A percentile compares a stretch with the other conserved stretches of the same genome.
phyloP scores from a whole-genome alignment of 768 basidiomycete genomes.

The Suillus ampliporus region DNA sequence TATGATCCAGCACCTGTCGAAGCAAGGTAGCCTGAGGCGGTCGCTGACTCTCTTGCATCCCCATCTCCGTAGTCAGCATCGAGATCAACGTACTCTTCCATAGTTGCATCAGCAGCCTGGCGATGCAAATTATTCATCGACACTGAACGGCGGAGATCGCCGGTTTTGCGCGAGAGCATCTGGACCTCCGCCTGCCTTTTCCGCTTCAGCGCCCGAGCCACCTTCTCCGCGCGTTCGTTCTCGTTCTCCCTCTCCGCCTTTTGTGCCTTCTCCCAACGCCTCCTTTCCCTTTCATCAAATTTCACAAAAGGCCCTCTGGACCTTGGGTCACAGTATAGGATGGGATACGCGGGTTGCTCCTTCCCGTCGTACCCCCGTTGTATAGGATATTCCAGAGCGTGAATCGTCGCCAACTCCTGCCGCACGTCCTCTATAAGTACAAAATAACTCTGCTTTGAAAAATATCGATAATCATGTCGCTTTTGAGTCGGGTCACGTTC shows the following conservation, averaged over 20 bases:
- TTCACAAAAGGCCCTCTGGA: slow-evolving; percentile 76
- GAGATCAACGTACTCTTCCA: slow-evolving; percentile 49
- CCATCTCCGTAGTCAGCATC: slow-evolving; percentile 42
- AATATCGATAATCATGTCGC: slow-evolving; percentile 89
- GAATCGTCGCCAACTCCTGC: slow-evolving; percentile 83
- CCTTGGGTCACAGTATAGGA: slow-evolving; percentile 77
- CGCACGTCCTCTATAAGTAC: slow-evolving; percentile 91
- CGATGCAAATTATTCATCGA: slow-evolving; percentile 81
- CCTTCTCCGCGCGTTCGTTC: slow-evolving; percentile 32
- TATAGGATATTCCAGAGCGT: slow-evolving; percentile 79
- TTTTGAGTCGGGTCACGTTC: slow-evolving; percentile 93
- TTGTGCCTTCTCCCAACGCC: slow-evolving; percentile 66
- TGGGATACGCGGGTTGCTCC: slow-evolving; percentile 76
- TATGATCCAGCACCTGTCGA: slow-evolving; percentile 62
- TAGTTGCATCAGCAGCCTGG: slow-evolving; percentile 45
- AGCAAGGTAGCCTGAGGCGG: slow-evolving; percentile 73
- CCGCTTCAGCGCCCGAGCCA: slow-evolving; percentile 33
- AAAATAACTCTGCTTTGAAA: slow-evolving; percentile 74
- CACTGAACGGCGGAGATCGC: slow-evolving; percentile 73
- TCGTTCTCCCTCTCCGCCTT: slow-evolving; percentile 44
- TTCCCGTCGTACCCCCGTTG: slow-evolving; percentile 56
- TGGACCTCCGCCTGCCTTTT: slow-evolving; percentile 36
- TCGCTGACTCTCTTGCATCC: slow-evolving; percentile 55
- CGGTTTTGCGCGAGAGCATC: slow-evolving; percentile 37
- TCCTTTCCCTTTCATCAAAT: slow-evolving; percentile 76